phyloP scores from a whole-genome alignment of 306 rosid genomes.

The Cucumis hystrix region DNA sequence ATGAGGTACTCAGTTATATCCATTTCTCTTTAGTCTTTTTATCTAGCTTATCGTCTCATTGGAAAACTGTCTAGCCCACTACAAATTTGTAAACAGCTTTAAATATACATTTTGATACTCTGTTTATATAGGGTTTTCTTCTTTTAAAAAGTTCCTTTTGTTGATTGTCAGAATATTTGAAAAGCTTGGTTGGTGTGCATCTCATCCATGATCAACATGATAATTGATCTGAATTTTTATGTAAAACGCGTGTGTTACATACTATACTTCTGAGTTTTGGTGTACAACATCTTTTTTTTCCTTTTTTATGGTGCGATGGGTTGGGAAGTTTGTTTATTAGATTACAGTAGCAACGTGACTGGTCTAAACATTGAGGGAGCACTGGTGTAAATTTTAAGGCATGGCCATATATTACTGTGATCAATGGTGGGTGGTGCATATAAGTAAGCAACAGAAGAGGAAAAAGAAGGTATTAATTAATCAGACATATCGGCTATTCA shows the following conservation, averaged over 20 bases:
- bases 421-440: conserved; percentile 16
- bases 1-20: conserved; percentile 55
- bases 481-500: conserved; percentile 33
- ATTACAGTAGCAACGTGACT: not conserved
- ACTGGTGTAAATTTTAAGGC: conserved; percentile 20
- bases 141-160: not conserved
- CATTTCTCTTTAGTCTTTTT: conserved; percentile 9
- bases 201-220: not conserved
- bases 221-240: conserved; percentile 6
- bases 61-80: conserved; percentile 7
- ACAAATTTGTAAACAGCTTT: conserved; percentile 25
- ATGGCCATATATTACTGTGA: conserved; percentile 21
- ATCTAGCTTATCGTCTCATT: conserved; percentile 2
- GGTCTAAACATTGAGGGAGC: conserved; percentile 6
- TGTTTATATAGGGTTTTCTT: not conserved
- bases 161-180: conserved; percentile 12
- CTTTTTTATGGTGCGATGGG: not conserved
- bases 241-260: not conserved
- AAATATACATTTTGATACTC: not conserved
- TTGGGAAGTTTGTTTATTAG: not conserved
- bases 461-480: conserved; percentile 31
- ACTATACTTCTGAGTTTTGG: not conserved
- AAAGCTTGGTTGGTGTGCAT: conserved; percentile 13
- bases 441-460: conserved; percentile 22
- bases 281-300: not conserved